These are phyloP conservation scores for Thermomucor indicae-seudaticae DNA, from an alignment of 371 early-diverging fungal species.

Conservation along the genomic window DNA sequence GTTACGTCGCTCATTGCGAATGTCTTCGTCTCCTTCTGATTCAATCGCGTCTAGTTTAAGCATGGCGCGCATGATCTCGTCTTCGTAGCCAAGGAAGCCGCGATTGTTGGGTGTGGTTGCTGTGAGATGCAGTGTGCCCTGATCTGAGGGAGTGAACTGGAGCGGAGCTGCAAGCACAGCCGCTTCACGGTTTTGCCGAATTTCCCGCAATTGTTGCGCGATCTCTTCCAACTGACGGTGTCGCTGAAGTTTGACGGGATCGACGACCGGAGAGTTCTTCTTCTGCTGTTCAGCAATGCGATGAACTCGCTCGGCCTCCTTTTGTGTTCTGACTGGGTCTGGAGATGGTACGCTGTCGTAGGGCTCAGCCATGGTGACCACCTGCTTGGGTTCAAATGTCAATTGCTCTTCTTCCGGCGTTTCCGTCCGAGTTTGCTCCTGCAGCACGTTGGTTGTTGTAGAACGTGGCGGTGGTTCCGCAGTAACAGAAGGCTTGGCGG, in stretches of 20 bases:
- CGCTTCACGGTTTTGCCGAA: slow-evolving; percentile 15
- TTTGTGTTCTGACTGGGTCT: background rate
- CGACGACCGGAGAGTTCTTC: slow-evolving; percentile 1
- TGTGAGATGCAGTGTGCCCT: slow-evolving; percentile 3
- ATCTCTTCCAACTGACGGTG: slow-evolving; percentile 14
- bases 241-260: background rate
- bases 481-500: slow-evolving; percentile 4
- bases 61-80: slow-evolving; percentile 20
- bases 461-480: background rate
- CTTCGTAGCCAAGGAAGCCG: slow-evolving; percentile 17
- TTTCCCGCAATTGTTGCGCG: slow-evolving; percentile 19
- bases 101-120: slow-evolving; percentile 15
- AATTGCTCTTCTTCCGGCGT: background rate
- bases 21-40: slow-evolving; percentile 33
- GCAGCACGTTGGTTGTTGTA: background rate
- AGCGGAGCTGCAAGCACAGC: slow-evolving; percentile 14
- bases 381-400: background rate
- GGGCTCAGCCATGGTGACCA: background rate
- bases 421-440: background rate
- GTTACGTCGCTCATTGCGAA: slow-evolving; percentile 25
- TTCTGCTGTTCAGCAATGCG: slow-evolving; percentile 10
- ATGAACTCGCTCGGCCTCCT: slow-evolving; percentile 3
- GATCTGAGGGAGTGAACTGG: slow-evolving; percentile 13
- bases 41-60: slow-evolving; percentile 34
- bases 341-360: background rate